Evolutionary conservation across 163 green algal species (phyloP).

Genomic region (Scenedesmus sp.): DNA sequence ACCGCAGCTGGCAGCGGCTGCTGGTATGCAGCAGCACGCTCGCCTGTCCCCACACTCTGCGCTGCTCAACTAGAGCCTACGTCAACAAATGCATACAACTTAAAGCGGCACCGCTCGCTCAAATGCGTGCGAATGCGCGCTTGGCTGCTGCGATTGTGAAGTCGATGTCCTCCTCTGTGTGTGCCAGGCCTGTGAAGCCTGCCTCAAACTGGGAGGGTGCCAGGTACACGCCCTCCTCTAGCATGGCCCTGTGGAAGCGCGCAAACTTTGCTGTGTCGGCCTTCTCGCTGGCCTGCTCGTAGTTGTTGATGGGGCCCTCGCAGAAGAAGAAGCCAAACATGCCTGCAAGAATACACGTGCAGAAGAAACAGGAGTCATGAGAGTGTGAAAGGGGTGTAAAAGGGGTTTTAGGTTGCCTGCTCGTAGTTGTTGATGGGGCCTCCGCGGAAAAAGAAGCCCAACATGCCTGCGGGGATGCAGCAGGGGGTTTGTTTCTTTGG

Average conservation of each 20-base stretch:
- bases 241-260: slow-evolving; percentile 97
- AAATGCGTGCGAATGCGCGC: slow-evolving; percentile 64
- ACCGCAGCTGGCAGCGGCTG: background rate
- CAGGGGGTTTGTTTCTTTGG: background rate
- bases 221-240: slow-evolving; percentile 98
- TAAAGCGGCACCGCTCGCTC: background rate
- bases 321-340: slow-evolving; percentile 99
- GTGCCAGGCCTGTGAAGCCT: slow-evolving; percentile 96
- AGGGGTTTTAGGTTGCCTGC: slow-evolving; percentile 77
- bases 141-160: slow-evolving; percentile 89
- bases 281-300: slow-evolving; percentile 91
- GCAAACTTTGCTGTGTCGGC: slow-evolving; percentile 97
- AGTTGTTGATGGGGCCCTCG: slow-evolving; percentile 93
- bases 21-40: background rate
- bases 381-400: background rate
- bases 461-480: slow-evolving; percentile 86
- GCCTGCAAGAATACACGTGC: slow-evolving; percentile 56
- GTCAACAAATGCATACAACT: too few species aligned
- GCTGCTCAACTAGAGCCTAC: too few species aligned
- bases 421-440: slow-evolving; percentile 95
- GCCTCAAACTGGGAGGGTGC: slow-evolving; percentile 95
- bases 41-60: background rate
- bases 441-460: slow-evolving; percentile 99
- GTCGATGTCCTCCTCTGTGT: slow-evolving; percentile 98
- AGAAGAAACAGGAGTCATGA: background rate